Evolutionary conservation across 1,284 basidiomycete species (phyloP), one percentile per base, ranked within the genome.

Genomic region (Dichomitus squalens): DNA sequence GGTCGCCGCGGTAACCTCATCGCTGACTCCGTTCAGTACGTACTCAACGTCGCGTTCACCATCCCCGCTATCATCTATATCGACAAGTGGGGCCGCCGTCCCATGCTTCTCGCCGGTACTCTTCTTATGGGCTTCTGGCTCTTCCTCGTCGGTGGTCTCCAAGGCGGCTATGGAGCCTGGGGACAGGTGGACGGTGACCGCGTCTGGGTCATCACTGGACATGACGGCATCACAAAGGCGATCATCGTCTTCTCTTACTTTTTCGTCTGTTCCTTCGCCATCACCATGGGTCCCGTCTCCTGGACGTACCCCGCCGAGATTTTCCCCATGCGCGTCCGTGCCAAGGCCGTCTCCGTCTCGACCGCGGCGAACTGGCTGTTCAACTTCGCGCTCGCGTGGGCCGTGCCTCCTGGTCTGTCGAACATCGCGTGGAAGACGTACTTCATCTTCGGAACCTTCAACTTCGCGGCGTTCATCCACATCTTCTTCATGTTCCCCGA

Each of bases 381-480:
- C 78, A 89, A 88, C 76, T 87, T 85, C 61, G 86, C 86, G 27
- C 81, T 90, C 59, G 86, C 87, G 1, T 90, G 80, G 75, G 74
- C 76, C 61, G 72, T 77, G 53, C 74, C 78, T 55, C 71, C 76
- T 2, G 72, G 71, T 23, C 72, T 79, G 33, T 70, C 73, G 25
- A 69, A 63, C 47, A 79, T 79, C 59, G 76, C 74, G 44, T 74
- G 72, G 63, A 74, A 72, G 68, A 79, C 78, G 36, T 80, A 91
- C 74, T 90, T 90, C 72, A 85, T 91, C 71, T 91, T 91, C 68
- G 87, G 84, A 7, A 76, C 86, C 7, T 90, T 91, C 82, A 90
- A 90, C 77, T 85, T 88, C 56, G 82, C 83, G 0, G 86, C 83
- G 4, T 85, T 81, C 67, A 74, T 90, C 52, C 87, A 90, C 63